Conservation (phyloP, 306 rosid genomes). For the Adenanthera pavonina region DNA sequence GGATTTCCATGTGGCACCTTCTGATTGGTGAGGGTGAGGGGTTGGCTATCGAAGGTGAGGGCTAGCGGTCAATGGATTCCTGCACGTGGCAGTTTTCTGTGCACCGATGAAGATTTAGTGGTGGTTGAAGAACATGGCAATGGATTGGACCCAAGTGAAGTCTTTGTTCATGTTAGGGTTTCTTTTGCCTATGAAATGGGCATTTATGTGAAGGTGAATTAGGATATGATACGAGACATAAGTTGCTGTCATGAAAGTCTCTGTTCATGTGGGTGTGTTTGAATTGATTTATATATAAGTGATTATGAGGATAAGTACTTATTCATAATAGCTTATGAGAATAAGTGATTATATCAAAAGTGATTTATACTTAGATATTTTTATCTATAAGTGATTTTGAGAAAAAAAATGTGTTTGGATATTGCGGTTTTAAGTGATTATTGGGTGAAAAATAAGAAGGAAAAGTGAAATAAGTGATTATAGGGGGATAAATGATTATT, state of each 20-base stretch:
- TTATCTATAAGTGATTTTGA: no score
- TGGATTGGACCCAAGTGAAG: conserved; percentile 83
- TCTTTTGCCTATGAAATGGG: conserved; percentile 67
- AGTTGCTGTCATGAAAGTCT: conserved; percentile 65
- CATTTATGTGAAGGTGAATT: conserved; percentile 78
- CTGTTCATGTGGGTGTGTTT: no score
- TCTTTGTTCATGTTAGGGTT: conserved; percentile 60
- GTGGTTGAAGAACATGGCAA: conserved; percentile 56
- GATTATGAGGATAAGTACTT: no score
- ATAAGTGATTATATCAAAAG: no score
- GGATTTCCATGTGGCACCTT: conserved; percentile 54
- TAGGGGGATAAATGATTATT: no score
- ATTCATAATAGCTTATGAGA: no score
- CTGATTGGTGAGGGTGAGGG: conserved; percentile 42
- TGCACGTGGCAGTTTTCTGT: conserved; percentile 54
- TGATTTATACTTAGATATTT: no score
- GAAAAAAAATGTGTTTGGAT: no score
- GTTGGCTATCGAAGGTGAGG: conserved; percentile 46
- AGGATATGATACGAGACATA: conserved; percentile 65
- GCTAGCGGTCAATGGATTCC: conserved; percentile 48
- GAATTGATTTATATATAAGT: no score
- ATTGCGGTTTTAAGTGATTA: no score
- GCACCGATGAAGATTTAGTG: conserved; percentile 63
- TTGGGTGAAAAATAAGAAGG: conserved; percentile 38
- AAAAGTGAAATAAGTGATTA: no score